Conservation (phyloP, 2,329 filamentous ascomycete species). For the Fusarium beomiforme region DNA sequence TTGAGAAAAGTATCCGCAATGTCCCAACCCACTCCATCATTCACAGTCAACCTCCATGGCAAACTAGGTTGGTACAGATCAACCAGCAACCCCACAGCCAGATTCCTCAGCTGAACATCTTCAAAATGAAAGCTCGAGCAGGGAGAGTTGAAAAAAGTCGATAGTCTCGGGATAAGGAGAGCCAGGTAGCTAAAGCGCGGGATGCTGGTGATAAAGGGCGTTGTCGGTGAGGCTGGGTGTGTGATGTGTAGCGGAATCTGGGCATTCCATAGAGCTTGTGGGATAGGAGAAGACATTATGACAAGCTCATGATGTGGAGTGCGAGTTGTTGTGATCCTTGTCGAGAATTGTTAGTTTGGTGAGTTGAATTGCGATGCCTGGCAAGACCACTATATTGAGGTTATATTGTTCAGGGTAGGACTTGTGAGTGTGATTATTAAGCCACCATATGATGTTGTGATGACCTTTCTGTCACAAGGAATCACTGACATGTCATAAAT, state of each 20-base stretch:
- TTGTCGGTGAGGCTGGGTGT: slow-evolving; percentile 57
- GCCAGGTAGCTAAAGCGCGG: slow-evolving; percentile 70
- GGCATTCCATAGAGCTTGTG: slow-evolving; percentile 64
- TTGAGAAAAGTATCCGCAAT: slow-evolving; percentile 72
- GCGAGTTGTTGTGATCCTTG: slow-evolving; percentile 2
- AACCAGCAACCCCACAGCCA: slow-evolving; percentile 63
- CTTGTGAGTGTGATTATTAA: slow-evolving; percentile 16
- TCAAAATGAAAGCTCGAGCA: slow-evolving; percentile 70
- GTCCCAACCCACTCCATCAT: slow-evolving; percentile 66
- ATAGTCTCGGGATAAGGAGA: slow-evolving; percentile 64
- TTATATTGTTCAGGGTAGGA: slow-evolving; percentile 10
- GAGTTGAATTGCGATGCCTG: background rate
- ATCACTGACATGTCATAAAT: background rate
- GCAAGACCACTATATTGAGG: background rate
- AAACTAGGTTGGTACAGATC: slow-evolving; percentile 66
- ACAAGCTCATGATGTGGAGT: slow-evolving; percentile 23
- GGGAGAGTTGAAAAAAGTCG: slow-evolving; percentile 61
- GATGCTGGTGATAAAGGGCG: slow-evolving; percentile 63
- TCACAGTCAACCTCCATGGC: slow-evolving; percentile 65
- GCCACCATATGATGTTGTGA: background rate
- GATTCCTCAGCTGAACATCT: slow-evolving; percentile 62
- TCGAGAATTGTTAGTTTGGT: background rate
- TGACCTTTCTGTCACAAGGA: background rate
- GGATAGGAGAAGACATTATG: slow-evolving; percentile 46
- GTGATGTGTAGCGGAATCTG: slow-evolving; percentile 65